Evolutionary conservation across 768 basidiomycete species (phyloP), one percentile per base, ranked within the genome.

Genomic region (Podaxis sp.): DNA sequence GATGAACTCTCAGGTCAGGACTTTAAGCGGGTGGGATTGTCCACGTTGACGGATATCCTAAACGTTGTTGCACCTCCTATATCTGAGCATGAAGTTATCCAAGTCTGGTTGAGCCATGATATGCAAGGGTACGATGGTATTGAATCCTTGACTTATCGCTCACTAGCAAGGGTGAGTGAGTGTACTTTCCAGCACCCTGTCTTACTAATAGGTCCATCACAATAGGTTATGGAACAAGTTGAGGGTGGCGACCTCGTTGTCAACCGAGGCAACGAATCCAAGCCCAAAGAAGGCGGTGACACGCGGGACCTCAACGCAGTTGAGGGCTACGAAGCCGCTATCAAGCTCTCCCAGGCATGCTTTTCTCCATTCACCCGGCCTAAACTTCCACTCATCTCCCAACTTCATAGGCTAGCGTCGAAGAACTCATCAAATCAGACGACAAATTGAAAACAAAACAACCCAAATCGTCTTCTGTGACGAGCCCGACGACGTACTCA

Each of bases 51-150:
- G 2, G 95, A 96, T 60, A 88, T 99, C 59, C 78, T 99, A 54
- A 96, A 98, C 70, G 96, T 90, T 28, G 96, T 99, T 62, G 97
- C 97, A 0, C 97, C 97, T 44, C 97, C 97, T 11, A 98, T 98
- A 67, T 92, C 95, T 25, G 95, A 96, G 72, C 96, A 98, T 70
- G 97, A 99, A 74, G 93, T 98, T 14, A 95, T 99, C 64, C 87
- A 97, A 71, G 88, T 99, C 6, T 93, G 92, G 90, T 76, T 99
- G 40, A 90, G 89, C 68, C 95, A 98, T 74, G 95, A 97, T 65
- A 95, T 99, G 95, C 80, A 83, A 64, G 97, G 97, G 16, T 98
- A 96, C 70, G 94, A 95, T 60, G 97, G 97, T 5, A 83, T 98
- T 46, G 96, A 98, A 74, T 82, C 88, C 10, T 82, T 99, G n/a